Evolutionary conservation across 208 protist species (phyloP).

Genomic region (Wallacemonas sp.): DNA sequence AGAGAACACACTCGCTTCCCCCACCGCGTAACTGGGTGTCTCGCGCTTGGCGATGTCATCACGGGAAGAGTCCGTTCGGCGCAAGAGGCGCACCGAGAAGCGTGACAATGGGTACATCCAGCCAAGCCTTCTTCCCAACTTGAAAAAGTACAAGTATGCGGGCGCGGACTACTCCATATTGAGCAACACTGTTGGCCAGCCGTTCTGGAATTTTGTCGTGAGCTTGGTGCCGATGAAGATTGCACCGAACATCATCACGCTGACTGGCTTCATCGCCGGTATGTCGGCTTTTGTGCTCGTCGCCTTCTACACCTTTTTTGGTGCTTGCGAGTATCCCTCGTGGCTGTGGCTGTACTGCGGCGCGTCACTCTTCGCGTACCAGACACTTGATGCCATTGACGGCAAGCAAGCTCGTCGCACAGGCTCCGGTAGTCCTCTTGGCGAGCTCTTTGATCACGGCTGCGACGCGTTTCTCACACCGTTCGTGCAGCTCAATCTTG

Average conservation of each 20-base stretch:
- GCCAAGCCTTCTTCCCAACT: conserved; percentile 54
- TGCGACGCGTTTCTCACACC: conserved; percentile 89
- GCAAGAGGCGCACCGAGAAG: conserved; percentile 38
- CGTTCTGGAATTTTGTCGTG: conserved; percentile 88
- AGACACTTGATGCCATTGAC: conserved; percentile 96
- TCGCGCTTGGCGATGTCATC: no score
- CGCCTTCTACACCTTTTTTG: conserved; percentile 57
- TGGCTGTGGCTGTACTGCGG: conserved; percentile 88
- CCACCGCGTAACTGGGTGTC: no score
- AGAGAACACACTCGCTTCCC: neutral
- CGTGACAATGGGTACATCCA: conserved; percentile 61
- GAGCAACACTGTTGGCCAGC: conserved; percentile 71
- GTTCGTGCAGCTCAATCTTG: conserved; percentile 68
- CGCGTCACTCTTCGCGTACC: conserved; percentile 76
- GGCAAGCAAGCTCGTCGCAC: conserved; percentile 95
- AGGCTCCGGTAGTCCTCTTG: conserved; percentile 85
- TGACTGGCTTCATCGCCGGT: conserved; percentile 77
- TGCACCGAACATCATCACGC: conserved; percentile 86
- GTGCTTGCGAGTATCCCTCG: conserved; percentile 57
- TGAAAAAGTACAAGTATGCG: conserved; percentile 85
- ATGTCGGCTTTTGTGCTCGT: conserved; percentile 65
- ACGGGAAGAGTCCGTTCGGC: neutral
- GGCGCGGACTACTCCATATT: conserved; percentile 70
- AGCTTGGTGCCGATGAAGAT: conserved; percentile 85
- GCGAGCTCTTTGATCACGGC: conserved; percentile 96